Percentiles rank a stretch among this genome's conserved stretches.
phyloP scores from a whole-genome alignment of 345 rosid species.

The Syzygium grande region DNA sequence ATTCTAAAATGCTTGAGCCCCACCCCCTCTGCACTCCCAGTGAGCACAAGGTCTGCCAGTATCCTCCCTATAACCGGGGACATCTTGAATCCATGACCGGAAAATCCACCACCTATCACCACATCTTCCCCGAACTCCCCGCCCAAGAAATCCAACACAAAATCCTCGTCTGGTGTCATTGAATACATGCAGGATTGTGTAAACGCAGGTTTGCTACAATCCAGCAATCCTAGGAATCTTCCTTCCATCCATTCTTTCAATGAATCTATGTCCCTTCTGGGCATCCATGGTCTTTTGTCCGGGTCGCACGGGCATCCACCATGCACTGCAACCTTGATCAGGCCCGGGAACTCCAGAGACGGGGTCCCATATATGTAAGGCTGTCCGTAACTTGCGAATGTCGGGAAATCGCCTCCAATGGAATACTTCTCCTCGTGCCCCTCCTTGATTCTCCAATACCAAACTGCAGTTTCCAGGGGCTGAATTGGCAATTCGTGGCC shows the following conservation, averaged over 20 bases:
- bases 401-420: slow-evolving; percentile 42
- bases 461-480: slow-evolving; percentile 48
- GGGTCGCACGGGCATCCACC: slow-evolving; percentile 72
- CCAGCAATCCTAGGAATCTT: slow-evolving; percentile 60
- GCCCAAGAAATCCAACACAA: slow-evolving; percentile 65
- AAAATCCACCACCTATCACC: slow-evolving; percentile 67
- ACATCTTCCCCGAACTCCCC: slow-evolving; percentile 78
- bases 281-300: slow-evolving; percentile 78
- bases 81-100: slow-evolving; percentile 97
- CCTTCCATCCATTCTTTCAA: slow-evolving; percentile 59
- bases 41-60: slow-evolving; percentile 49
- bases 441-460: slow-evolving; percentile 76
- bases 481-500: slow-evolving; percentile 56
- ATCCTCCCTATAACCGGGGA: slow-evolving; percentile 66
- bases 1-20: slow-evolving; percentile 50
- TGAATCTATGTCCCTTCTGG: slow-evolving; percentile 16
- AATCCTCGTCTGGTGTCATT: slow-evolving; percentile 88
- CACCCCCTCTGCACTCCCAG: slow-evolving; percentile 47
- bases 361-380: slow-evolving; percentile 79
- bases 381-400: slow-evolving; percentile 57
- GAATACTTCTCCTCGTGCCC: slow-evolving; percentile 44
- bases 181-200: slow-evolving; percentile 78
- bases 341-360: slow-evolving; percentile 70
- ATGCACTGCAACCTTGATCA: slow-evolving; percentile 62
- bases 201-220: slow-evolving; percentile 26